phyloP scores from a whole-genome alignment of 1,284 basidiomycete genomes.

The Abortiporus biennis region DNA sequence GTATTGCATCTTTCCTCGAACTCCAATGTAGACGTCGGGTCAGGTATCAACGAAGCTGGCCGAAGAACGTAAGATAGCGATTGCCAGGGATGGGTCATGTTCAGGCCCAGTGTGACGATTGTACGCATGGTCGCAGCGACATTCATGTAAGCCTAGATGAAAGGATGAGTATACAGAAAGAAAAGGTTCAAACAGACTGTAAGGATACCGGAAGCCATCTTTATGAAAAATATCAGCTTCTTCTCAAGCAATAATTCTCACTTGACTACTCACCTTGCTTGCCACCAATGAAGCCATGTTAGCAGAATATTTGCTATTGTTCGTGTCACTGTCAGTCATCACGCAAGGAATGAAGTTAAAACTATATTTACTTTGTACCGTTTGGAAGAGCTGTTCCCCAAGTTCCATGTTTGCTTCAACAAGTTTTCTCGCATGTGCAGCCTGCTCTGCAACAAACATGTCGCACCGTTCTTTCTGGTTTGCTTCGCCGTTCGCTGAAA shows the following conservation, averaged over 20 bases:
- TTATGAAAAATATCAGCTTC: no score
- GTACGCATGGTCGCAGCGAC: constrained; percentile 50
- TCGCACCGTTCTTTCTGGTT: no score
- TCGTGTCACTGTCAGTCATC: not conserved
- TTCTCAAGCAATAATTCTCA: no score
- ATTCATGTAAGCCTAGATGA: constrained; percentile 45
- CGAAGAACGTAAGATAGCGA: constrained; percentile 44
- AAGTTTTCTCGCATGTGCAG: constrained; percentile 43
- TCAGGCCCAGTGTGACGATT: constrained; percentile 55
- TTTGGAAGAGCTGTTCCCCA: constrained; percentile 50
- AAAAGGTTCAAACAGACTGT: no score
- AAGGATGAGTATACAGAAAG: constrained; percentile 2
- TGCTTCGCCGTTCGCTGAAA: no score
- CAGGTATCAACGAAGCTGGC: constrained; percentile 48
- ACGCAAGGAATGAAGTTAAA: no score
- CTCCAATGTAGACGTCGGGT: constrained; percentile 50
- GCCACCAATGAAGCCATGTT: constrained; percentile 11
- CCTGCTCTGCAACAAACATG: constrained; percentile 62
- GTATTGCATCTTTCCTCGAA: constrained; percentile 61
- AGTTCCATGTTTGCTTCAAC: constrained; percentile 40
- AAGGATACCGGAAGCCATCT: no score
- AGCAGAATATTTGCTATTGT: constrained; percentile 9
- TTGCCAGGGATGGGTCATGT: constrained; percentile 45
- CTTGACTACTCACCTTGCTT: constrained; percentile 9
- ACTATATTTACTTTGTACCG: constrained; percentile 43